These are phyloP conservation scores for Harringtonia lauricola DNA, from an alignment of 2,329 filamentous ascomycete genomes.

Conservation along the genomic window DNA sequence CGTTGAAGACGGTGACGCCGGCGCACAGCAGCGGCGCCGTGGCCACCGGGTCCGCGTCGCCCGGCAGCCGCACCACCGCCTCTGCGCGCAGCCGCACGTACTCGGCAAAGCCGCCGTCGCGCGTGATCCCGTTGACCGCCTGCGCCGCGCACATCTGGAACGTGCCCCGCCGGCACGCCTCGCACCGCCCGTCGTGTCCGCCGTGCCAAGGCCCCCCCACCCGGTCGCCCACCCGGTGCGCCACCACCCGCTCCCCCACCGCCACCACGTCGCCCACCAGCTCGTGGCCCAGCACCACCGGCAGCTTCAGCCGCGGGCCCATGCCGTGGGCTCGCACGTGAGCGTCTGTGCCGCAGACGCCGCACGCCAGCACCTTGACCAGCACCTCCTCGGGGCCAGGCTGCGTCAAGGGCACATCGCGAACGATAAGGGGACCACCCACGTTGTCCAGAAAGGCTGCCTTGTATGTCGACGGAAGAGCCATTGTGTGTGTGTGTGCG, in stretches of 20 bases:
- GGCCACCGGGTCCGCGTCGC: slow-evolving; percentile 37
- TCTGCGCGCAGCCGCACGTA: slow-evolving; percentile 50
- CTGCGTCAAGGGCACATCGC: slow-evolving; percentile 45
- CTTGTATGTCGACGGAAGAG: slow-evolving; percentile 55
- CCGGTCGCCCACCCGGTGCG: slow-evolving; percentile 52
- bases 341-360: slow-evolving; percentile 57
- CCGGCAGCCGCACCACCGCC: slow-evolving; percentile 45
- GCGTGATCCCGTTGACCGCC: slow-evolving; percentile 52
- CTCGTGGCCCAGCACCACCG: slow-evolving; percentile 60
- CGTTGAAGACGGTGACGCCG: slow-evolving; percentile 53
- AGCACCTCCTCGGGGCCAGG: slow-evolving; percentile 50
- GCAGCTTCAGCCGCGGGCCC: slow-evolving; percentile 41
- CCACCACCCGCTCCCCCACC: slow-evolving; percentile 43
- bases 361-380: slow-evolving; percentile 61
- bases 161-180: slow-evolving; percentile 47
- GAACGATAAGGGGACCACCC: slow-evolving; percentile 41
- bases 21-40: slow-evolving; percentile 53
- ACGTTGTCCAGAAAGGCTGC: slow-evolving; percentile 48
- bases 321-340: slow-evolving; percentile 35
- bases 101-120: slow-evolving; percentile 58
- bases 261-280: slow-evolving; percentile 56
- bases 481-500: not conserved
- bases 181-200: slow-evolving; percentile 51
- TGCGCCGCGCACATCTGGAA: slow-evolving; percentile 59
- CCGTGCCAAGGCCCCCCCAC: slow-evolving; percentile 62